These are phyloP conservation scores for Isoetes taiwanensis DNA, from an alignment of 75 land plant genomes.

Conservation along the genomic window DNA sequence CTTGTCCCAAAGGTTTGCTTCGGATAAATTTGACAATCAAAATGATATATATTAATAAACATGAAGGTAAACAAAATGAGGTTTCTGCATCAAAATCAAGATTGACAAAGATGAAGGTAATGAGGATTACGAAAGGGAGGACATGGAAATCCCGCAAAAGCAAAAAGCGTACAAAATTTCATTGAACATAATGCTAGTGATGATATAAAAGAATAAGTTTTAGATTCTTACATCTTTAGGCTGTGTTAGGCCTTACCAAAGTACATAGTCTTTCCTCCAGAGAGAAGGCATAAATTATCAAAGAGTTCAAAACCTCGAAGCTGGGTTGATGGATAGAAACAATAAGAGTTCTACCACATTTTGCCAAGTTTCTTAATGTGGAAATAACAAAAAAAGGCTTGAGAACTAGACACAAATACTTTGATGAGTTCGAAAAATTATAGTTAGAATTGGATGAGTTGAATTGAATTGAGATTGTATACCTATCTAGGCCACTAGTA, in stretches of 20 bases:
- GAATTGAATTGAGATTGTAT: too few relatives aligned
- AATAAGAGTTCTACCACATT: slow-evolving; percentile 23
- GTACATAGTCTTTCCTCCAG: slow-evolving; percentile 17
- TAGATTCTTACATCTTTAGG: slow-evolving; percentile 14
- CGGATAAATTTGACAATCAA: too few relatives aligned
- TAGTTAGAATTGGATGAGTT: too few relatives aligned
- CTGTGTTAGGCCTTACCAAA: slow-evolving; percentile 14
- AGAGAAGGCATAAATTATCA: slow-evolving; percentile 18
- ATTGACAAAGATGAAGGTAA: too few relatives aligned
- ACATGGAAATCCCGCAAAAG: slow-evolving; percentile 28
- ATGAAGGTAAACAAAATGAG: too few relatives aligned
- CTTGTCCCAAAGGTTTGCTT: too few relatives aligned
- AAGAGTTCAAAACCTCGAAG: slow-evolving; percentile 25
- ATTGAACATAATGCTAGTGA: neutral
- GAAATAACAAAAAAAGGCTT: slow-evolving; percentile 19
- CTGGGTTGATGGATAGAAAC: slow-evolving; percentile 30
- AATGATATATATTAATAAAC: too few relatives aligned
- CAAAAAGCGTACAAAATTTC: too few relatives aligned
- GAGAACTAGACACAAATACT: too few relatives aligned
- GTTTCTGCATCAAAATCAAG: too few relatives aligned
- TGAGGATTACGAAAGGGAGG: slow-evolving; percentile 37
- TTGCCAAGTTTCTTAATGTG: slow-evolving; percentile 13
- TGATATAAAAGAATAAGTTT: neutral
- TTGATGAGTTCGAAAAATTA: too few relatives aligned
- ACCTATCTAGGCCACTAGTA: slow-evolving; percentile 38